These are phyloP conservation scores for Venturia pyrina DNA, from an alignment of 2,329 filamentous ascomycete genomes.

Conservation along the genomic window DNA sequence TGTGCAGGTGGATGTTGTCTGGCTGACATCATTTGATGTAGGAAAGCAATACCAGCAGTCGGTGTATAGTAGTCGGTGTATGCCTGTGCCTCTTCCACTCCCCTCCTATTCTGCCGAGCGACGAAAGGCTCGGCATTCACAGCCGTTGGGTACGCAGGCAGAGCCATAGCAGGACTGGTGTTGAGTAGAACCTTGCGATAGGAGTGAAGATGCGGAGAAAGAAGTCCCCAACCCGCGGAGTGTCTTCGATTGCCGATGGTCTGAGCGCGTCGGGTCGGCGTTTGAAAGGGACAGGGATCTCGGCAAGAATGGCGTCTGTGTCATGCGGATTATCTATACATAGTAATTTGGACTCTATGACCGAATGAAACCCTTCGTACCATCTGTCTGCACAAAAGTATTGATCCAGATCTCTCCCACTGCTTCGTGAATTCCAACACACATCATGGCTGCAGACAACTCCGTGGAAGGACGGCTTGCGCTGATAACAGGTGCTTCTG, in stretches of 20 bases:
- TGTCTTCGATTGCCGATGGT: not conserved
- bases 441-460: not conserved
- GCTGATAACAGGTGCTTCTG: slow-evolving; percentile 51
- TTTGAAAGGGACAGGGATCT: not conserved
- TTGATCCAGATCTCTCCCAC: too few relatives aligned
- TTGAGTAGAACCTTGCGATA: not conserved
- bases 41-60: too few relatives aligned
- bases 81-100: not conserved
- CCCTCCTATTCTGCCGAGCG: not conserved
- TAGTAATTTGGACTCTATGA: not conserved
- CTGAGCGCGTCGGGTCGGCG: not conserved
- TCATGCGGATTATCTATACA: not conserved
- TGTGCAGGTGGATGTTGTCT: too few relatives aligned
- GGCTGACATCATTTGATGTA: too few relatives aligned
- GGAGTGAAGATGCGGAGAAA: too few relatives aligned
- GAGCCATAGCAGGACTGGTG: not conserved
- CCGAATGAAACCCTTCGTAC: too few relatives aligned
- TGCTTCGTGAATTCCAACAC: too few relatives aligned
- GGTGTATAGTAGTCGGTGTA: too few relatives aligned
- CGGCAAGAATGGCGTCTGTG: not conserved
- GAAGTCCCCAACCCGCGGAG: not conserved
- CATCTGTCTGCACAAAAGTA: not conserved
- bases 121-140: not conserved
- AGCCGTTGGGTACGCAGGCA: not conserved
- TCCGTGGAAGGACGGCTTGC: slow-evolving; percentile 38